Percentiles rank a stretch among this genome's conserved stretches.
Conservation (phyloP, 2,329 filamentous ascomycete genomes). For the Aphanocladium album region DNA sequence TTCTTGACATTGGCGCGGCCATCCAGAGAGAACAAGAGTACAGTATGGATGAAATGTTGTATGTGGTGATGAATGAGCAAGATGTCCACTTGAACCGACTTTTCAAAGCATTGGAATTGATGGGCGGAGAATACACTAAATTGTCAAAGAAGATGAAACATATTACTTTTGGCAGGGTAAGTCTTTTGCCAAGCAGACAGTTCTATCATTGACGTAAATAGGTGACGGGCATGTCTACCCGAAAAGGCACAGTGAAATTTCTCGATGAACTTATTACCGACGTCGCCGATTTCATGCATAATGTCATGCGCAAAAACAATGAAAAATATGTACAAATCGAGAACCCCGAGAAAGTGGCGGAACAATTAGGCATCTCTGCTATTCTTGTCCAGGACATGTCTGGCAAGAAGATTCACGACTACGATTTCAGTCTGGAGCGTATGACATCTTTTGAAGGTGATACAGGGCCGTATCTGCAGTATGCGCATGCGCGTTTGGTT, state of each 20-base stretch:
- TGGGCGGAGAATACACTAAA: constrained; percentile 25
- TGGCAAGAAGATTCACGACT: constrained; percentile 43
- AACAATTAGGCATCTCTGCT: constrained; percentile 54
- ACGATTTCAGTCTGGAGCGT: constrained; percentile 64
- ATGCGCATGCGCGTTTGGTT: constrained; percentile 59
- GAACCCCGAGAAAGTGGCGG: too few relatives aligned
- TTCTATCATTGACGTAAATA: too few relatives aligned
- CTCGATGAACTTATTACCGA: too few relatives aligned
- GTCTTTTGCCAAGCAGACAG: too few relatives aligned
- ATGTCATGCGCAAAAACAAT: too few relatives aligned
- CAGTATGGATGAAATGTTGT: constrained; percentile 34
- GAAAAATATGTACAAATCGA: too few relatives aligned
- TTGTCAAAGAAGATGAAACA: constrained; percentile 18
- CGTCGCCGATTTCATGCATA: too few relatives aligned
- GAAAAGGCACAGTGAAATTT: too few relatives aligned
- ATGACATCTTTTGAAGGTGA: constrained; percentile 73
- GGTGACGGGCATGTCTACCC: too few relatives aligned
- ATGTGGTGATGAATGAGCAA: constrained; percentile 33
- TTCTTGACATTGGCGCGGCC: constrained; percentile 63
- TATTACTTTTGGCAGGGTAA: constrained; percentile 44
- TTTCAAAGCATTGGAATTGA: constrained; percentile 26
- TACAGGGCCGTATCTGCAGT: constrained; percentile 69
- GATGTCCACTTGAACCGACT: constrained; percentile 31
- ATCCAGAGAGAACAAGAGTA: constrained; percentile 32
- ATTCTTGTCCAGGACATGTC: constrained; percentile 73